Evolutionary conservation across 1,284 basidiomycete genomes (phyloP), one percentile per base, ranked within the genome.

Genomic region (Melampsora larici-populina): DNA sequence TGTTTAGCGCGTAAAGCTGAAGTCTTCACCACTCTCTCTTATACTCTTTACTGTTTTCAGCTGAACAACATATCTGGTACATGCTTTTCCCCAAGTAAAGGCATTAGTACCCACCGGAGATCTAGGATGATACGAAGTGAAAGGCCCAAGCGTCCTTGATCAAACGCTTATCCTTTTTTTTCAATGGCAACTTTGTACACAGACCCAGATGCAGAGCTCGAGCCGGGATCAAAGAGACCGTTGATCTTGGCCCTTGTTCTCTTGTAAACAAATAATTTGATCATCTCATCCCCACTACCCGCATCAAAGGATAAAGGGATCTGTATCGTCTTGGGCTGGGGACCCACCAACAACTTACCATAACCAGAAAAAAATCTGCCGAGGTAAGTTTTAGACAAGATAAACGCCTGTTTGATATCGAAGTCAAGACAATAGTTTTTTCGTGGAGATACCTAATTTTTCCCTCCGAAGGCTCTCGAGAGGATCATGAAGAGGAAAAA

Each of bases 101-200:
- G 33, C 66, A 48, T 68, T 31, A 65, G 40, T 8, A n/a, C 66
- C 43, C 66, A 68, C 40, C 66, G 66, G 66, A 29, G 43, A 33
- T 48, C 33, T 43, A 24, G 11, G 36, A 68, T 26, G 36, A 43
- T 65, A 40, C 63, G 63, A 15, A 65, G 63, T 24, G 43, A 24
- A 68, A 21, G 66, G 66, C 40, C 66, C 66, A 68, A 68, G 66
- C 66, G 66, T 68, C 36, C 40, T 26, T 48, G 36, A 68, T 68
- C 66, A 48, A 48, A 68, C 36, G 66, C 66, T 36, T 68, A 68
- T 68, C 66, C 66, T 66, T 68, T 68, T 68, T 43, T 40, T 58
- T 58, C 55, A 29, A 43, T 17, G 36, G 29, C 66, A 9, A 36
- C n/a, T 48, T 21, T 48, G 24, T 40, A 46, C 43, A 40, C 66